Percentiles rank a stretch among this genome's conserved stretches.
phyloP scores from a whole-genome alignment of 305 asterid species.

The Fraxinus paxiana region DNA sequence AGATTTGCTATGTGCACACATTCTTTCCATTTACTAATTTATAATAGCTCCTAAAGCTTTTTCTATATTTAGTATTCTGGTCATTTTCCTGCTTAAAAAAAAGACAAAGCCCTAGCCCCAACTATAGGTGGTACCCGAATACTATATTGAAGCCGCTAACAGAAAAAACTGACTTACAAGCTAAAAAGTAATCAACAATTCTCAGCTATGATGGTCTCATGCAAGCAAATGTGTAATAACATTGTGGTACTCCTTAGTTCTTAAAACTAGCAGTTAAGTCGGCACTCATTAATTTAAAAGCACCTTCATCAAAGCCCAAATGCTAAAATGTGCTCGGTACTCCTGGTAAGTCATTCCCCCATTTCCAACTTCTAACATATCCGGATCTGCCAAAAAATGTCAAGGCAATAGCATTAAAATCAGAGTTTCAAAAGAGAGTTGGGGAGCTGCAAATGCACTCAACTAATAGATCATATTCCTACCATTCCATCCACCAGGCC shows the following conservation, averaged over 20 bases:
- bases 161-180: not conserved
- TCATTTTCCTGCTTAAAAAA: not conserved
- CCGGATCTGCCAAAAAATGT: slow-evolving; percentile 64
- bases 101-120: not conserved
- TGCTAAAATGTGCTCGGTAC: slow-evolving; percentile 88
- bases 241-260: not conserved
- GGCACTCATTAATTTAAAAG: not conserved
- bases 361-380: slow-evolving; percentile 96
- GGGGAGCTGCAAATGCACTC: not conserved
- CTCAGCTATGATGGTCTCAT: not conserved
- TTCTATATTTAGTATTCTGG: not conserved
- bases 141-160: not conserved
- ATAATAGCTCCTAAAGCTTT: not conserved
- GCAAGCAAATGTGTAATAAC: not conserved
- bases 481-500: slow-evolving; percentile 99
- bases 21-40: not conserved
- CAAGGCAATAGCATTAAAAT: slow-evolving; percentile 3
- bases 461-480: slow-evolving; percentile 23
- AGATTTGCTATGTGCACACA: not conserved
- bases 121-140: not conserved
- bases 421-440: not conserved
- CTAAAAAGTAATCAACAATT: not conserved
- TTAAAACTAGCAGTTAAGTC: not conserved
- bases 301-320: slow-evolving; percentile 96
- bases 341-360: slow-evolving; percentile 88